Base-by-base conservation (phyloP, 176 grass and related monocot species). In the Oryza rufipogon region DNA sequence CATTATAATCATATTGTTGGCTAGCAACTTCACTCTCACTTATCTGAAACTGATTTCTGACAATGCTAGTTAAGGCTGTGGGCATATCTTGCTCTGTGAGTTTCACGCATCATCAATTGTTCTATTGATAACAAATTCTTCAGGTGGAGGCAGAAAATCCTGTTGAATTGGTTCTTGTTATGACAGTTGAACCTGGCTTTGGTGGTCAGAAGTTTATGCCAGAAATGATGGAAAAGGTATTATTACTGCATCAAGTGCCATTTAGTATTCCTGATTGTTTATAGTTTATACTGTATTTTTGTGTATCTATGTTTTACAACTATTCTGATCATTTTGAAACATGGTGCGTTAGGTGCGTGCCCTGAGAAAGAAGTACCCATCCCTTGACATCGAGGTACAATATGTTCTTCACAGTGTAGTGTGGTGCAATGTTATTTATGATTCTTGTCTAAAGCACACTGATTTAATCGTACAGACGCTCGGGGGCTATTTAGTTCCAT, bases 131-230 rank as follows among this genome's bases (percentile, higher is more conserved):
- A 65, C 0, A 16, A 68, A 36, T 26, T 80, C 69, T 83, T 64
- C 80, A 99, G 96, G 91, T 96, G 33, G 96, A 99, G 91, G 93
- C 93, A 71, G 89, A 96, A 85, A 90, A 79, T 85, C 90, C 93
- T 0, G 96, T 99, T 26, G 96, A 99, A 60, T 10, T 99, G 79
- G 96, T 99, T 86, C 93, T 99, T 30, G 91, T 99, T 68, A 99
- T 96, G 96, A 99, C 96, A 16, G 96, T 99, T 4, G 96, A 99
- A 70, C 96, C 96, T 84, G 96, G 96, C 54, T 99, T 99, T 85
- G 96, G 93, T 84, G 96, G 96, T 26, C 93, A 99, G 73, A 96
- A 96, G 56, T 99, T 99, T 82, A 96, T 99, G 96, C 96, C 87
- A 71, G 93, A 94, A 81, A 96, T 90, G 90, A 99, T 99, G 96